These are phyloP conservation scores for Saturnispora gosingensis DNA, from an alignment of 805 yeast species.

Conservation along the genomic window DNA sequence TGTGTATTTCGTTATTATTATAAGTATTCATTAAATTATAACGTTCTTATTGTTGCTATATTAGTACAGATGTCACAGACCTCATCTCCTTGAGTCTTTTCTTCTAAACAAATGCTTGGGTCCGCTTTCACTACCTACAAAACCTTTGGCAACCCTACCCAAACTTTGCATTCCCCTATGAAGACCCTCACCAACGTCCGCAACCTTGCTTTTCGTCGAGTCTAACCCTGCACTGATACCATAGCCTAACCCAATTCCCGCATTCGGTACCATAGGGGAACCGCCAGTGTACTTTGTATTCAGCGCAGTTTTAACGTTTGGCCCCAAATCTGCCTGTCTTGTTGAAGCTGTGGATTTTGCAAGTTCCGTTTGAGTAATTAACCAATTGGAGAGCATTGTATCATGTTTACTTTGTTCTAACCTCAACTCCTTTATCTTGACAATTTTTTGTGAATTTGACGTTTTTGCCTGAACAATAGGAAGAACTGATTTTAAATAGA, in stretches of 20 bases:
- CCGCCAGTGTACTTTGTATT: slow-evolving; percentile 5
- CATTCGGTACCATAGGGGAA: background rate
- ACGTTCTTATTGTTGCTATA: background rate
- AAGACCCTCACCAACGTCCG: slow-evolving; percentile 7
- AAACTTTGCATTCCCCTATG: slow-evolving; percentile 8
- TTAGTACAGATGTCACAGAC: background rate
- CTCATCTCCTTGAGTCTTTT: background rate
- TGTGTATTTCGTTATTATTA: background rate
- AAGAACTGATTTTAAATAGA: background rate
- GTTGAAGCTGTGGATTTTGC: slow-evolving; percentile 1
- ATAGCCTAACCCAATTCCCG: slow-evolving; percentile 4
- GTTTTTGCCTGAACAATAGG: background rate
- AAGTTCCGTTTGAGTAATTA: slow-evolving; percentile 4
- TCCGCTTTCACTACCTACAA: slow-evolving; percentile 1
- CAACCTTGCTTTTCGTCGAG: slow-evolving; percentile 5
- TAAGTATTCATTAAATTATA: background rate
- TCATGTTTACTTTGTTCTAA: background rate
- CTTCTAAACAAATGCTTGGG: slow-evolving; percentile 1
- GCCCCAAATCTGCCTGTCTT: slow-evolving; percentile 2
- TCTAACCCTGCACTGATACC: slow-evolving; percentile 6
- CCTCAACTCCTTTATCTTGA: background rate
- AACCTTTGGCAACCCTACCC: slow-evolving; percentile 7
- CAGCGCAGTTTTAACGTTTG: slow-evolving; percentile 3
- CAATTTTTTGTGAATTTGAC: background rate
- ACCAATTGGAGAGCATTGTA: slow-evolving; percentile 1